Base-by-base conservation (phyloP, 768 basidiomycete genomes). In the Leucocoprinus leucothites region DNA sequence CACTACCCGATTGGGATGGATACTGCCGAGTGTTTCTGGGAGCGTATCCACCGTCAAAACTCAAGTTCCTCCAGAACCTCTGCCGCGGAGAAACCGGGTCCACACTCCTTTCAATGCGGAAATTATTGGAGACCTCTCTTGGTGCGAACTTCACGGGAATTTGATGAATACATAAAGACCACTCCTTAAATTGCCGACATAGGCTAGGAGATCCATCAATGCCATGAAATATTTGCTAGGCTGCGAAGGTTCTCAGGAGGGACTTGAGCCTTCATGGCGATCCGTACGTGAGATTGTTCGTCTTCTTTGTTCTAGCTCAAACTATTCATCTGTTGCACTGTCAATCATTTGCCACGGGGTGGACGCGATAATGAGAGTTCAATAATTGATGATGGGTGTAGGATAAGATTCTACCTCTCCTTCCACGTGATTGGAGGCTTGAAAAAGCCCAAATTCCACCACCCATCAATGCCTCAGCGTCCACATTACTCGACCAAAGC, bases 371-470 rank as follows among this genome's bases (percentile, higher is more conserved):
- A 60, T 58, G 53, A 58, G 57, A 38, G 35, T 47, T 36, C 36
- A 57, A 48, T 49, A 28, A 31, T 31, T 31, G 36, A 26, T 38
- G 45, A 48, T 51, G 45, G 24, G 18, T 34, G 48, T 35, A 21
- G 43, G 24, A 58, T 52, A 44, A 46, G 51, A 28, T 46, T 49
- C 58, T 58, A 19, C 46, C 42, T 52, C 52, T 51, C 59, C 52
- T 62, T 67, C 62, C 67, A 69, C 67, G 67, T 69, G 67, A 69
- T 69, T 58, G 48, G 36, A 51, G 60, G 52, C 57, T 59, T 58
- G 67, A 58, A 62, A 63, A 62, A 58, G 54, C 60, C 61, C 63
- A 64, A 63, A 57, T 59, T 58, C 45, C 22, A 53, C 49, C 45
- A 45, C 21, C 49, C 46, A 43, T 41, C 58, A 58, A 55, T 26